These are phyloP conservation scores for Fusarium buxicola DNA, from an alignment of 2,329 filamentous ascomycete species.

Conservation along the genomic window DNA sequence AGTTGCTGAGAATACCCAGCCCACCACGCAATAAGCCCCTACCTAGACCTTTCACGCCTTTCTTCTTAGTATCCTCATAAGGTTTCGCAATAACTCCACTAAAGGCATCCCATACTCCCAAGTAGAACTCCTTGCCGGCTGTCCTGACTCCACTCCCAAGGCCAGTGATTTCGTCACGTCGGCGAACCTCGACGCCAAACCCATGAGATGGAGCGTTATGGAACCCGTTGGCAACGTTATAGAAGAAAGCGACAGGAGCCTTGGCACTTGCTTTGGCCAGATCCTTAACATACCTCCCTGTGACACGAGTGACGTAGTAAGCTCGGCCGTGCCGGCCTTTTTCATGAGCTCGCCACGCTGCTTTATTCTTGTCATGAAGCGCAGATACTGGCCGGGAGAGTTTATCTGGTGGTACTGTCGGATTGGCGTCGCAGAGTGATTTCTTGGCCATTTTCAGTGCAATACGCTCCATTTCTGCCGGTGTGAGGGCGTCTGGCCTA, in stretches of 20 bases:
- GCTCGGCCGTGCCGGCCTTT: conserved; percentile 42
- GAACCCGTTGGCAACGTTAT: conserved; percentile 77
- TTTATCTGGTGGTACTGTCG: conserved; percentile 4
- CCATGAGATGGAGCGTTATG: conserved; percentile 78
- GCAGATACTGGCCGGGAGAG: conserved; percentile 28
- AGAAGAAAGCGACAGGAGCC: conserved; percentile 74
- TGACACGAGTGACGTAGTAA: conserved; percentile 50
- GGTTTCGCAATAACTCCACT: conserved; percentile 75
- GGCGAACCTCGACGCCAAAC: conserved; percentile 69
- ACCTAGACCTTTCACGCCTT: conserved; percentile 69
- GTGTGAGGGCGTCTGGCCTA: conserved; percentile 27
- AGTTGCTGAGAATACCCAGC: conserved; percentile 58
- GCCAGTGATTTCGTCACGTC: conserved; percentile 74
- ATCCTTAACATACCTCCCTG: conserved; percentile 67
- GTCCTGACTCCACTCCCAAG: conserved; percentile 69
- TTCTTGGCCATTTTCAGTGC: conserved; percentile 50
- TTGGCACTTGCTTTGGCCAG: conserved; percentile 71
- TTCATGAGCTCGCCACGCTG: conserved; percentile 44
- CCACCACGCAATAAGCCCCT: conserved; percentile 66
- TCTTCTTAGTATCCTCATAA: conserved; percentile 70
- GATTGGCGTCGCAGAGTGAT: conserved; percentile 64
- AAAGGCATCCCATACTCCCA: conserved; percentile 76
- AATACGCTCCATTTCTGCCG: conserved; percentile 46
- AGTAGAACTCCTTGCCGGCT: conserved; percentile 72
- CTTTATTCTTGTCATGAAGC: conserved; percentile 38